phyloP scores from a whole-genome alignment of 2,329 filamentous ascomycete genomes.

The Ophiocordyceps robertsii region DNA sequence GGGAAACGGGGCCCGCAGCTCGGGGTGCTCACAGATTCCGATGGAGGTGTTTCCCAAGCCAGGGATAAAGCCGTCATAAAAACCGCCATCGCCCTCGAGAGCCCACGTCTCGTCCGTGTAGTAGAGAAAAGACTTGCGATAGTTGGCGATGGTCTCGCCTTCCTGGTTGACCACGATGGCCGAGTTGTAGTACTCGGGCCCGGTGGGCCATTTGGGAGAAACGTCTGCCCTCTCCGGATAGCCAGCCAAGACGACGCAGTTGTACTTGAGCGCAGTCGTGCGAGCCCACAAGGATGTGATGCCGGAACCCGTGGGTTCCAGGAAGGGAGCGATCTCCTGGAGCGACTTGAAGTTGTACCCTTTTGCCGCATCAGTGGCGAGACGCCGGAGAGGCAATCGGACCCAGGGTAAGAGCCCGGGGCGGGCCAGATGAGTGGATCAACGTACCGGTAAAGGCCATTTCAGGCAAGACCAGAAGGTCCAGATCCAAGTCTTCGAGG shows the following conservation, averaged over 20 bases:
- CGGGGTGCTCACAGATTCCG: conserved; percentile 36
- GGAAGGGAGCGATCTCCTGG: conserved; percentile 50
- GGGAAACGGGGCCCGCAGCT: not conserved
- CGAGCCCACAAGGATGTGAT: conserved; percentile 60
- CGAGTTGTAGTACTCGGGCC: conserved; percentile 41
- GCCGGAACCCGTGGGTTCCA: conserved; percentile 54
- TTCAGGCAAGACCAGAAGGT: conserved; percentile 63
- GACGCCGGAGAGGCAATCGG: no score
- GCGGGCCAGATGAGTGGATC: not conserved
- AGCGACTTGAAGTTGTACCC: conserved; percentile 69
- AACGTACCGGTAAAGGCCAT: conserved; percentile 57
- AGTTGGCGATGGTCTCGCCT: conserved; percentile 47
- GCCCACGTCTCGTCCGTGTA: conserved; percentile 50
- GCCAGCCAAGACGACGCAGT: conserved; percentile 56
- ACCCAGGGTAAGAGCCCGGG: no score
- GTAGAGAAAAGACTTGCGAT: conserved; percentile 46
- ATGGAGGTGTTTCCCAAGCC: conserved; percentile 39
- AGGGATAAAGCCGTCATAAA: conserved; percentile 29
- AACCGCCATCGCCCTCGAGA: conserved; percentile 36
- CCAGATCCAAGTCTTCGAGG: conserved; percentile 49
- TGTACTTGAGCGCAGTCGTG: conserved; percentile 48
- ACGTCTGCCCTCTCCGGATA: conserved; percentile 59
- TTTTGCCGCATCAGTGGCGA: conserved; percentile 10
- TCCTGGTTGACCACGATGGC: conserved; percentile 40
- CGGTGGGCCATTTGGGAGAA: conserved; percentile 32